phyloP scores from a whole-genome alignment of 2,329 filamentous ascomycete genomes.

The Exophiala viscosa region DNA sequence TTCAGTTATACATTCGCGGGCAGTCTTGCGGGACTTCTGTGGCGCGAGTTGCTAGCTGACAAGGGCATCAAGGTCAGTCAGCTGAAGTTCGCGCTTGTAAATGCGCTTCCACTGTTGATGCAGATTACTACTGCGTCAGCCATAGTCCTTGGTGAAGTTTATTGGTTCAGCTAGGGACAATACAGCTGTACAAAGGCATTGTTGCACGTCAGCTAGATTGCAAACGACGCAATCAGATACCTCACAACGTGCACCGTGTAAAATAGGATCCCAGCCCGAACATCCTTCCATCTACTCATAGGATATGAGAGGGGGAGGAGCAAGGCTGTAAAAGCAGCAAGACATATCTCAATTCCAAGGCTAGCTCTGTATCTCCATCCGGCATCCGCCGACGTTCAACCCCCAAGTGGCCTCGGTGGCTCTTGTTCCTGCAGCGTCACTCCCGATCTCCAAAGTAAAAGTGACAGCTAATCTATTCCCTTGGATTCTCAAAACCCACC shows the following conservation, averaged over 20 bases:
- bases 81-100: slow-evolving; percentile 26
- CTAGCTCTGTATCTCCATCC: neutral
- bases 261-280: too few relatives aligned
- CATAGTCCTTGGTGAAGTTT: slow-evolving; percentile 26
- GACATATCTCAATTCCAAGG: neutral
- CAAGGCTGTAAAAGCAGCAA: neutral
- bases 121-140: slow-evolving; percentile 24
- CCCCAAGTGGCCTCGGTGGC: neutral
- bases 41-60: slow-evolving; percentile 23
- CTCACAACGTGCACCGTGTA: neutral
- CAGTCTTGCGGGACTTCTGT: slow-evolving; percentile 27
- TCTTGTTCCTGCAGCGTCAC: neutral
- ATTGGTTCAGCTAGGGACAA: slow-evolving; percentile 21
- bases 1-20: slow-evolving; percentile 29
- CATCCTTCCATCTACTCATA: neutral
- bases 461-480: slow-evolving; percentile 5
- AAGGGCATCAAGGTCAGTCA: slow-evolving; percentile 26
- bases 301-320: neutral
- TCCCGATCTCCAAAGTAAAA: neutral
- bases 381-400: neutral
- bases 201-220: too few relatives aligned
- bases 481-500: neutral
- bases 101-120: slow-evolving; percentile 25
- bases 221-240: too few relatives aligned
- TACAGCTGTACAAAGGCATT: too few relatives aligned